phyloP scores from a whole-genome alignment of 345 rosid genomes.

The Clausena lansium region DNA sequence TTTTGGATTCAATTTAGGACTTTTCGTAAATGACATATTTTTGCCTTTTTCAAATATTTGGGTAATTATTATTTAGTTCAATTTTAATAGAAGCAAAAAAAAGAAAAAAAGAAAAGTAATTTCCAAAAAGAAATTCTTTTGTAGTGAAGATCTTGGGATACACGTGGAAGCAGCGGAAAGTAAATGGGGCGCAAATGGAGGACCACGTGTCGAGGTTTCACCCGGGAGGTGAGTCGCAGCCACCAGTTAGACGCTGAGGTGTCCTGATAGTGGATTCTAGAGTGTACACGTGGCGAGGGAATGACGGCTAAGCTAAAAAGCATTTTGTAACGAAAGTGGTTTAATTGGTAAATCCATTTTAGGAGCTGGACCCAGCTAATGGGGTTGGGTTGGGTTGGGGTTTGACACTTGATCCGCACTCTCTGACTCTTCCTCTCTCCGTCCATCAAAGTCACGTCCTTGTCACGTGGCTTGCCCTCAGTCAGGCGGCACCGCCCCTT shows the following conservation, averaged over 20 bases:
- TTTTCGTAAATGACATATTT: not conserved
- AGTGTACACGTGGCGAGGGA: constrained; percentile 20
- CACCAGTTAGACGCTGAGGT: constrained; percentile 15
- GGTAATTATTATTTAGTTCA: too few relatives aligned
- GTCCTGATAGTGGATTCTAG: not conserved
- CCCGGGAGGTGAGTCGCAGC: not conserved
- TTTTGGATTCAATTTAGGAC: not conserved
- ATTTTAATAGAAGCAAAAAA: not conserved
- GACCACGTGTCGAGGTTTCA: constrained; percentile 1
- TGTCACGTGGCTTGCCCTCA: constrained; percentile 40
- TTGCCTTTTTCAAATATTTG: not conserved
- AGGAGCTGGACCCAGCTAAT: not conserved
- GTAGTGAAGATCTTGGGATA: not conserved
- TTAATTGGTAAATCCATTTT: not conserved
- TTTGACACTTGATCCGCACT: too few relatives aligned
- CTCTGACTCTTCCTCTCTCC: not conserved
- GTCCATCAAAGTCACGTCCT: constrained; percentile 20
- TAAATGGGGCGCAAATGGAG: not conserved
- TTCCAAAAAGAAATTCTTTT: not conserved
- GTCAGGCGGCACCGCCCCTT: constrained; percentile 37
- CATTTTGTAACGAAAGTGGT: constrained; percentile 1
- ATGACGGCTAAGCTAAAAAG: constrained; percentile 6
- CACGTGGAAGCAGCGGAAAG: constrained; percentile 10
- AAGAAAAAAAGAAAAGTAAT: not conserved
- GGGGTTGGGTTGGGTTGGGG: too few relatives aligned